These are phyloP conservation scores for Eragrostis nindensis DNA, from an alignment of 176 grass and related monocot species.

Conservation along the genomic window DNA sequence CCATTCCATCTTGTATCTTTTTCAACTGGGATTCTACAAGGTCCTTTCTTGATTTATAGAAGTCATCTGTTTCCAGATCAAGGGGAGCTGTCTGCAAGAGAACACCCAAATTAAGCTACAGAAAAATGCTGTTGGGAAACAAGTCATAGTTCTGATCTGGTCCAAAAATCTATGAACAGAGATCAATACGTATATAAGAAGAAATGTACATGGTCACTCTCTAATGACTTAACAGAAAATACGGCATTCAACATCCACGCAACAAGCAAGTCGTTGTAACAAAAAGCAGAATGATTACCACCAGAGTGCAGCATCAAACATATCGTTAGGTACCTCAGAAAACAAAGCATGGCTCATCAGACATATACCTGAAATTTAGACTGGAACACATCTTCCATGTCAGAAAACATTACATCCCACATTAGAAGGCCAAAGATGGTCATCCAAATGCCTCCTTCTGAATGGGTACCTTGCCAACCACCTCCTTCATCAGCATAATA, in stretches of 20 bases:
- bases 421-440: slow-evolving; percentile 92
- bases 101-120: background rate
- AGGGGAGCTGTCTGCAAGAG: slow-evolving; percentile 73
- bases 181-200: background rate
- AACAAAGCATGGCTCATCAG: background rate
- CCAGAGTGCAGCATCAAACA: background rate
- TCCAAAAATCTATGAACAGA: slow-evolving; percentile 11
- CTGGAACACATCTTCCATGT: slow-evolving; percentile 70
- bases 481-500: slow-evolving; percentile 86
- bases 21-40: slow-evolving; percentile 73
- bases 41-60: slow-evolving; percentile 77
- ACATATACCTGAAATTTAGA: slow-evolving; percentile 92
- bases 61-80: slow-evolving; percentile 83
- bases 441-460: slow-evolving; percentile 95
- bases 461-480: slow-evolving; percentile 86
- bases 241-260: background rate
- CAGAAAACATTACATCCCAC: slow-evolving; percentile 92
- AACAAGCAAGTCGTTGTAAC: background rate
- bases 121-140: background rate
- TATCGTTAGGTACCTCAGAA: background rate
- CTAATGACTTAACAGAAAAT: background rate
- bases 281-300: background rate
- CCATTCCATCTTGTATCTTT: slow-evolving; percentile 73
- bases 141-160: background rate
- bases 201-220: slow-evolving; percentile 5